phyloP scores from a whole-genome alignment of 371 early-diverging fungal species.

The Amoeboradix gromovi region DNA sequence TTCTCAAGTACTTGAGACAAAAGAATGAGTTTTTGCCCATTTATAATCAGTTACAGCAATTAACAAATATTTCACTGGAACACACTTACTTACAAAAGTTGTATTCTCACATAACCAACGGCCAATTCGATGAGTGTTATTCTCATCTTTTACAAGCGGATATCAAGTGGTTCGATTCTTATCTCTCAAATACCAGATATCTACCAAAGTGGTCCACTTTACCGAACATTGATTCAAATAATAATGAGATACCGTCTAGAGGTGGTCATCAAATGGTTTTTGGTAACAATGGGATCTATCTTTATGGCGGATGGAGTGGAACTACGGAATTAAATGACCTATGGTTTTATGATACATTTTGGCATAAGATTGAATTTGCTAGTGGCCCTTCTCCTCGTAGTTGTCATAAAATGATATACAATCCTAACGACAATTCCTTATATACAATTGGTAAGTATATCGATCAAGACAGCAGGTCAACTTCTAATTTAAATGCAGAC shows the following conservation, averaged over 20 bases:
- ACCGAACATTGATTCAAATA: neutral
- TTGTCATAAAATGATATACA: conserved; percentile 70
- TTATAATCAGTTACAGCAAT: neutral
- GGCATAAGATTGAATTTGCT: neutral
- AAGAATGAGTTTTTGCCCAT: neutral
- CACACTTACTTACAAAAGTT: neutral
- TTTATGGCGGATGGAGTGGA: conserved; percentile 91
- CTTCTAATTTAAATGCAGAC: conserved; percentile 32
- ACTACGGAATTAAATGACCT: conserved; percentile 53
- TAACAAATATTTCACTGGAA: neutral
- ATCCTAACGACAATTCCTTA: conserved; percentile 32
- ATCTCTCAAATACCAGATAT: neutral
- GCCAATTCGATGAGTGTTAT: neutral
- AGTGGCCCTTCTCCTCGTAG: conserved; percentile 57
- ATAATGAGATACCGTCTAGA: conserved; percentile 10
- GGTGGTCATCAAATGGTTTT: conserved; percentile 94
- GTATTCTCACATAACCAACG: neutral
- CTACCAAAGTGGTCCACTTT: neutral
- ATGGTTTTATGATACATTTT: conserved; percentile 35
- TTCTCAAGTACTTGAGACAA: neutral
- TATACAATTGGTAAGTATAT: conserved; percentile 64
- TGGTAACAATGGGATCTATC: conserved; percentile 43
- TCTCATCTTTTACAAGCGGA: neutral
- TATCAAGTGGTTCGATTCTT: neutral
- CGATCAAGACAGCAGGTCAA: conserved; percentile 26